Evolutionary conservation across 2,329 filamentous ascomycete genomes (phyloP), one percentile per base, ranked within the genome.

Genomic region (Colletotrichum theobromicola): DNA sequence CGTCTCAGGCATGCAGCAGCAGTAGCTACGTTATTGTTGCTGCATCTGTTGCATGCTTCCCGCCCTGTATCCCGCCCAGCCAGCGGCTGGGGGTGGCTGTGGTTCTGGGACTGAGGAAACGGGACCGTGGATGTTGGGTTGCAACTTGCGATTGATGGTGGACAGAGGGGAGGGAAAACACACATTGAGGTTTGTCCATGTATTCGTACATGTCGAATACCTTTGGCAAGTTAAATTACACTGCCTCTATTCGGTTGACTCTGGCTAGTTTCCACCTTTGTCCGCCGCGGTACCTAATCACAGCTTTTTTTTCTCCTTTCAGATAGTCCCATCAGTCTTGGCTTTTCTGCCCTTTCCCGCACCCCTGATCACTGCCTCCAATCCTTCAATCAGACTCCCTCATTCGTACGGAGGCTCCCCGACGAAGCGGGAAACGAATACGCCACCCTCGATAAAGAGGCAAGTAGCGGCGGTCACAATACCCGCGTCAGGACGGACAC

Each of bases 31-130:
- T 63, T 46, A 35, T 66, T 62, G 61, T 61, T 65, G 61, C 67
- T 58, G 61, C 67, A 66, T 65, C 60, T 71, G 37, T 26, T 42
- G 35, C 61, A 53, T 61, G 72, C 61, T 65, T 74, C 71, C 71
- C 71, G 71, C 53, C 32, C n/a, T 18, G 65, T 72, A 58, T 61
- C 69, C 69, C 63, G 63, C 16, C 42, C 34, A 21, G 57, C 42
- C 34, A 21, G 57, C 70, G 34, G 53, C 37, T 32, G 35, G 58
- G 35, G 46, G 66, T 70, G 71, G 67, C 61, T 65, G 62, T 66
- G 67, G 60, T 55, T 35, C 7, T 21, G 32, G 30, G 18, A 15
- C 26, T 9, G 30, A n/a, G 50, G 50, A 55, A 55, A 24, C 50
- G 21, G 50, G 63, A 37, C n/a, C 30, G 55, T 67, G 30, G 26